Percentiles rank a stretch among this genome's conserved stretches.
Evolutionary conservation across 176 grass and related monocot genomes (phyloP).

Genomic region (Elymus sibiricus): DNA sequence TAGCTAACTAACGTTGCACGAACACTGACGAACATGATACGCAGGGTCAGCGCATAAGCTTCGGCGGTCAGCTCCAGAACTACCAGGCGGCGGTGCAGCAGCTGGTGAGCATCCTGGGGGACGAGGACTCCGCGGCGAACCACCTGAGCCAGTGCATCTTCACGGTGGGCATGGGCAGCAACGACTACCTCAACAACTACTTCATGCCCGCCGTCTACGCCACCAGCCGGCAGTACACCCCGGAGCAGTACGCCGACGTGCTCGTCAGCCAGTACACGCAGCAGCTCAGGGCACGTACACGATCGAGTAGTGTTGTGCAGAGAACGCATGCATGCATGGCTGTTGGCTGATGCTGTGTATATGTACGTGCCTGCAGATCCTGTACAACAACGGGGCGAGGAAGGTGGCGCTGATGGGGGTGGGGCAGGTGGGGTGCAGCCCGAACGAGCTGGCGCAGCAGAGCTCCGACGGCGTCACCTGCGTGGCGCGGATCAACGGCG

Average conservation of each 20-base stretch:
- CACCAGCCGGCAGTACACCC: conserved; percentile 66
- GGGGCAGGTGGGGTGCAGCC: conserved; percentile 81
- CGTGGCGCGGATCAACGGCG: conserved; percentile 52
- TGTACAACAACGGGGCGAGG: conserved; percentile 76
- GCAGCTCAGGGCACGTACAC: conserved; percentile 46
- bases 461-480: conserved; percentile 71
- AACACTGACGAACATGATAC: neutral
- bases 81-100: conserved; percentile 73
- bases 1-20: neutral
- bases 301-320: too few species aligned
- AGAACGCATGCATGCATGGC: neutral
- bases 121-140: conserved; percentile 58
- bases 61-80: conserved; percentile 65
- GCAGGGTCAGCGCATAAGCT: conserved; percentile 64
- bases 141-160: conserved; percentile 94
- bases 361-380: conserved; percentile 5
- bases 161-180: conserved; percentile 88
- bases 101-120: conserved; percentile 62
- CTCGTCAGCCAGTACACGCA: conserved; percentile 60
- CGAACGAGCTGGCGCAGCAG: conserved; percentile 79
- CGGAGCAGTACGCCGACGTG: conserved; percentile 69
- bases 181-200: conserved; percentile 99
- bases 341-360: neutral
- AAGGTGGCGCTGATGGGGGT: conserved; percentile 89
- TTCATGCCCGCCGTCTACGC: conserved; percentile 79